Percentiles rank a stretch among this genome's conserved stretches.
These are phyloP conservation scores for Nowakowskiella sp. DNA, from an alignment of 192 early-diverging fungal species.

Conservation along the genomic window DNA sequence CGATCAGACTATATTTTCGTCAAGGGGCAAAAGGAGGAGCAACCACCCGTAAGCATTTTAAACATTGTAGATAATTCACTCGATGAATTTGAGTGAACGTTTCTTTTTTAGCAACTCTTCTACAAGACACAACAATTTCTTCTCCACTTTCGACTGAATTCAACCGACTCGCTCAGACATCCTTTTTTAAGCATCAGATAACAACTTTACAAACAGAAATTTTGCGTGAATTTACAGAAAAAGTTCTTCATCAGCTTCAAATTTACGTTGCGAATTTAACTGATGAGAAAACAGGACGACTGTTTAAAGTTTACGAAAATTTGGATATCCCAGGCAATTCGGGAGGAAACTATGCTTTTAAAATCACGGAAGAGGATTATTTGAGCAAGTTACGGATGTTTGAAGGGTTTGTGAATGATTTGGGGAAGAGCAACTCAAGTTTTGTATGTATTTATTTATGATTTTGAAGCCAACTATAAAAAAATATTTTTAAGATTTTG, in stretches of 20 bases:
- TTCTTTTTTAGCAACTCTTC: conserved; percentile 20
- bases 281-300: conserved; percentile 41
- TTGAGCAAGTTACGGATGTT: conserved; percentile 30
- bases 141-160: conserved; percentile 38
- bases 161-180: conserved; percentile 35
- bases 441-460: conserved; percentile 20
- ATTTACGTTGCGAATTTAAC: conserved; percentile 28
- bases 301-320: conserved; percentile 38
- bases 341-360: conserved; percentile 32
- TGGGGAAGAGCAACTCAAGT: conserved; percentile 26
- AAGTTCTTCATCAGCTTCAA: conserved; percentile 24
- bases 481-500: conserved; percentile 15
- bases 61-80: too few relatives aligned
- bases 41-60: conserved; percentile 14
- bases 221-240: conserved; percentile 28
- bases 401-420: conserved; percentile 36
- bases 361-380: conserved; percentile 40
- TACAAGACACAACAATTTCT: conserved; percentile 36
- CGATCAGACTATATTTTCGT: conserved; percentile 38
- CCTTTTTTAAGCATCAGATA: conserved; percentile 44
- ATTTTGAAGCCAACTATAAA: conserved; percentile 5
- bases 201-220: conserved; percentile 38
- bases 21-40: conserved; percentile 40
- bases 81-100: conserved; percentile 7
- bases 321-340: conserved; percentile 26